Evolutionary conservation across 2,329 filamentous ascomycete genomes (phyloP).

Genomic region (Leptographium radiaticola): DNA sequence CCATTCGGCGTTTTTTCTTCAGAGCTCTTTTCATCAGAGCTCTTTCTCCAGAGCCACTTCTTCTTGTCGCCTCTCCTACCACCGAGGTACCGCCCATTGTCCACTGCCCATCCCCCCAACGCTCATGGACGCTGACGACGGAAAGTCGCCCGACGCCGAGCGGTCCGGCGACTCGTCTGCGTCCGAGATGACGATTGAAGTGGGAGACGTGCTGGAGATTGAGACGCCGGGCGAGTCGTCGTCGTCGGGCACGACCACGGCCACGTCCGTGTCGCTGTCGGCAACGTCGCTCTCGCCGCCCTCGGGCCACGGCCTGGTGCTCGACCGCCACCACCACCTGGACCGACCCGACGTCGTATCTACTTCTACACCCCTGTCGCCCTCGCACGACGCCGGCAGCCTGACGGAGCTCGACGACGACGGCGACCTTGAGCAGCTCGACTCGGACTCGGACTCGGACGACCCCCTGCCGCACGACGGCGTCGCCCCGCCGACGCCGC

Average conservation of each 20-base stretch:
- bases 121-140: neutral
- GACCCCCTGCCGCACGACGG: conserved; percentile 21
- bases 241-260: neutral
- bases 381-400: conserved; percentile 13
- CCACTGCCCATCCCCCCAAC: neutral
- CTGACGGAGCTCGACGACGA: conserved; percentile 34
- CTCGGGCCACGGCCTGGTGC: too few relatives aligned
- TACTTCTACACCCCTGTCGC: conserved; percentile 7
- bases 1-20: neutral
- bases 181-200: conserved; percentile 5
- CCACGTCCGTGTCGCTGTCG: neutral
- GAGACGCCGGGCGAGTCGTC: neutral
- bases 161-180: conserved; percentile 8
- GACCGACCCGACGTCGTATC: too few relatives aligned
- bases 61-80: too few relatives aligned
- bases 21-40: too few relatives aligned
- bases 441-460: conserved; percentile 26
- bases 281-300: too few relatives aligned
- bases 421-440: conserved; percentile 13
- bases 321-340: too few relatives aligned
- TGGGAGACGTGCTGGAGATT: neutral
- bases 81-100: too few relatives aligned
- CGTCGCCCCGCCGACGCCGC: conserved; percentile 34
- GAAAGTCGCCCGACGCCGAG: neutral
- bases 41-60: too few relatives aligned